Base-by-base conservation (phyloP, 495 filamentous ascomycete genomes). In the Lasiosphaeria ovina region DNA sequence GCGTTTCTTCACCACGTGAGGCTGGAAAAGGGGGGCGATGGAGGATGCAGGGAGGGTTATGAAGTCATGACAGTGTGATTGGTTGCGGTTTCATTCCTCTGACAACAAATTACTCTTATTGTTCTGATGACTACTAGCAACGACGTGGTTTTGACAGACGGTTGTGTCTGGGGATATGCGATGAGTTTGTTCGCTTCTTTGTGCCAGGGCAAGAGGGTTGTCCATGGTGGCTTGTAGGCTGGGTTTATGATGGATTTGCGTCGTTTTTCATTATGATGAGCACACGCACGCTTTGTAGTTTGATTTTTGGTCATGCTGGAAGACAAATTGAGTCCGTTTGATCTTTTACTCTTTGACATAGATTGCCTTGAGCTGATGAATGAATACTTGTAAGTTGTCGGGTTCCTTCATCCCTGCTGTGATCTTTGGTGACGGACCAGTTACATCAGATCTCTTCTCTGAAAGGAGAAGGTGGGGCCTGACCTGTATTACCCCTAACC, bases 1-100 rank as follows among this genome's bases (percentile, higher is more conserved):
- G 68, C 63, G 67, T 58, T 66, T 75, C 52, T 75, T 75, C 33
- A 53, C 51, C 10, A 36, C 14, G 11, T 53, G 17, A 32, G 11
- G 5, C 12, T 5, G 5, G 16, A 14, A n/a, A 47, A 47, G 44
- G 7, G 8, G 49, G 17, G 17, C 0, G 11, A 6, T 11, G 49
- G 32, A 31, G 17, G 12, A 5, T 32, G 17, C n/a, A 24, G 17
- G 47, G 47, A 12, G 47, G 6, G 12, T 47, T 47, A 47, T n/a
- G 44, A 47, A 47, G 44, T 47, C 44, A 47, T 47, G 44, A 47
- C 2, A 47, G 11, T 14, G 44, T 14, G 6, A 14, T 47, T 47
- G 12, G 12, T 42, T 42, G 7, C 14, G 38, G 16, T 47, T n/a
- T 47, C 12, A n/a, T 4, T 47, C 4, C 12, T 47, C 16, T 47